These are phyloP conservation scores for Fusarium staphyleae DNA, from an alignment of 2,329 filamentous ascomycete species.

Conservation along the genomic window DNA sequence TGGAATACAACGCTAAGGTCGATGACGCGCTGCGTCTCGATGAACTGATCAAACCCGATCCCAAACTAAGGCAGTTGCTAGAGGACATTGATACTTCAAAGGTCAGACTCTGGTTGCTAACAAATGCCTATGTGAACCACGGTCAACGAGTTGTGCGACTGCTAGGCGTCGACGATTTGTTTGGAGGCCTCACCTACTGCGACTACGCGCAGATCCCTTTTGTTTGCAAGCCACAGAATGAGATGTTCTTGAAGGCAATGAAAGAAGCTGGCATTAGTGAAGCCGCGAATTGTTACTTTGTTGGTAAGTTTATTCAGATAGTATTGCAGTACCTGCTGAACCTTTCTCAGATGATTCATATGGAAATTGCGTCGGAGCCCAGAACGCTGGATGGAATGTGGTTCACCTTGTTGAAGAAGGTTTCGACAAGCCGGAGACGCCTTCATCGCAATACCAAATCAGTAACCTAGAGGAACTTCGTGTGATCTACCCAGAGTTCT, in stretches of 20 bases:
- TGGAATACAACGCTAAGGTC: conserved; percentile 93
- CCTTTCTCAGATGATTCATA: conserved; percentile 76
- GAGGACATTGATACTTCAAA: conserved; percentile 82
- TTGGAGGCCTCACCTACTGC: conserved; percentile 94
- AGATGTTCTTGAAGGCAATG: conserved; percentile 91
- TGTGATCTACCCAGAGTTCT: conserved; percentile 79
- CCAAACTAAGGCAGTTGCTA: conserved; percentile 75
- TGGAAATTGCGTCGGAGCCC: conserved; percentile 78
- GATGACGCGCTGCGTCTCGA: conserved; percentile 96
- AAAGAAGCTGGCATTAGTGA: conserved; percentile 75
- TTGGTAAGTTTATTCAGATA: conserved; percentile 66
- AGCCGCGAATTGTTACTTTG: conserved; percentile 82
- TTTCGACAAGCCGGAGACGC: conserved; percentile 65
- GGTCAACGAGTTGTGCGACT: conserved; percentile 81
- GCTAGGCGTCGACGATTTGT: conserved; percentile 83
- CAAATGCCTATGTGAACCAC: conserved; percentile 93
- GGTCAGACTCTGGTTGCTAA: conserved; percentile 90
- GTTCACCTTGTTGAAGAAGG: conserved; percentile 84
- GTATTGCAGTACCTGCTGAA: not conserved
- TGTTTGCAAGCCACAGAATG: conserved; percentile 83
- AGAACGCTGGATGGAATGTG: conserved; percentile 84
- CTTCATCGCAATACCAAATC: conserved; percentile 77
- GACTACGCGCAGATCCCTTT: conserved; percentile 79
- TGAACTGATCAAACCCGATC: conserved; percentile 79
- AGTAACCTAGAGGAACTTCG: conserved; percentile 78